Percentiles rank a stretch among this genome's conserved stretches.
Conservation (phyloP, 73 alveolate species). For the Stentor coeruleus region DNA sequence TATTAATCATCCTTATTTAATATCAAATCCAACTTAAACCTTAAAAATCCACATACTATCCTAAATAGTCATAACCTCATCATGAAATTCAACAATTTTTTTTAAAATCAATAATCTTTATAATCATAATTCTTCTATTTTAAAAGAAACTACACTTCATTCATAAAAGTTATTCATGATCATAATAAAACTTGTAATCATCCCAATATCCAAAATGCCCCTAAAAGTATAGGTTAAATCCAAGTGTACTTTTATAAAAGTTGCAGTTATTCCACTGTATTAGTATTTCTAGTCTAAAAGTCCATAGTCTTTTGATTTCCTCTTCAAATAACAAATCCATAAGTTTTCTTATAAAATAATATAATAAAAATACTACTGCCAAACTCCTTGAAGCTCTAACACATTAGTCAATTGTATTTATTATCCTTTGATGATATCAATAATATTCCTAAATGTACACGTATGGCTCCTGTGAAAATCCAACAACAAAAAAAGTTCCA, state of each 20-base stretch:
- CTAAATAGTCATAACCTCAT: too few relatives aligned
- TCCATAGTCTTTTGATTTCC: constrained; percentile 31
- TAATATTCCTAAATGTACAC: background rate
- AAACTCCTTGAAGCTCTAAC: constrained; percentile 4
- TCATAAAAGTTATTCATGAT: background rate
- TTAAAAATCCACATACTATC: too few relatives aligned
- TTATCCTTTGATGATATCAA: background rate
- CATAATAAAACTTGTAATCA: background rate
- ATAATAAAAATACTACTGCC: constrained; percentile 24
- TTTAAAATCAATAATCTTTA: too few relatives aligned
- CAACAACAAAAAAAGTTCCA: constrained; percentile 20
- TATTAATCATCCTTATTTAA: too few relatives aligned
- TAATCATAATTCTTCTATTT: constrained; percentile 22
- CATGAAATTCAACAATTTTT: too few relatives aligned
- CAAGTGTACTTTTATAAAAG: constrained; percentile 18
- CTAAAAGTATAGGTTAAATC: constrained; percentile 12
- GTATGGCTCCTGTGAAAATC: background rate
- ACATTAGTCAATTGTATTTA: background rate
- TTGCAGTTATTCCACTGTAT: constrained; percentile 14
- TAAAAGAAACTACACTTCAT: constrained; percentile 11
- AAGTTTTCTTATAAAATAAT: constrained; percentile 5
- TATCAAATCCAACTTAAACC: too few relatives aligned
- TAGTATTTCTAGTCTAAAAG: background rate
- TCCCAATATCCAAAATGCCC: constrained; percentile 18
- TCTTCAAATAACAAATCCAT: constrained; percentile 29